A percentile compares a stretch with the other conserved stretches of the same genome.
Evolutionary conservation across 345 rosid species (phyloP).

Genomic region (Gossypium herbaceum): DNA sequence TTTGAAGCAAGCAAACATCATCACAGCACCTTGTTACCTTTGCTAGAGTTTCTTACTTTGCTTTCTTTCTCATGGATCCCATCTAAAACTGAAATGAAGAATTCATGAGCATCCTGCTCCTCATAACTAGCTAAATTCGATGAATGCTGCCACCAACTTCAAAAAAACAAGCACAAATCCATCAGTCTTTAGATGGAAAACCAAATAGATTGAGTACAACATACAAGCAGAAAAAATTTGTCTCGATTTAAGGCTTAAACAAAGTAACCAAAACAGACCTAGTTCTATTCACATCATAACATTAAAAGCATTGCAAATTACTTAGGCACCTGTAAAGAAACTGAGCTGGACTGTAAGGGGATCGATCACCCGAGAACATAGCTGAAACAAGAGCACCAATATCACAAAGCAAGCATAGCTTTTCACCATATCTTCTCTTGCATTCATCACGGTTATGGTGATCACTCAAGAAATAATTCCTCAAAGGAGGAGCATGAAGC

Average conservation of each 20-base stretch:
- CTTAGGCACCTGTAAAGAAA: conserved; percentile 72
- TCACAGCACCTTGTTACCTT: conserved; percentile 38
- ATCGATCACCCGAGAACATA: conserved; percentile 67
- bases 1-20: conserved; percentile 1
- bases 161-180: conserved; percentile 20
- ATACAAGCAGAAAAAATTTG: not conserved
- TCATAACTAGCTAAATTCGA: conserved; percentile 74
- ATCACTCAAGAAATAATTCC: conserved; percentile 69
- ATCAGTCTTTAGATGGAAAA: conserved; percentile 9
- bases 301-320: conserved; percentile 12
- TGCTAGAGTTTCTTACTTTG: conserved; percentile 37
- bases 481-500: conserved; percentile 78
- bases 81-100: conserved; percentile 81
- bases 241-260: not conserved
- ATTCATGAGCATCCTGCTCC: conserved; percentile 96
- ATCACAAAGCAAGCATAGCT: conserved; percentile 71
- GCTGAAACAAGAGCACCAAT: conserved; percentile 62
- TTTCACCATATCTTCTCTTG: conserved; percentile 29
- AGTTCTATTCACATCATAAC: not conserved
- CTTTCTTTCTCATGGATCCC: conserved; percentile 82
- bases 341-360: conserved; percentile 83
- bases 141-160: conserved; percentile 97
- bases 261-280: not conserved
- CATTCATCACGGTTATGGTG: conserved; percentile 66
- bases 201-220: conserved; percentile 18